A percentile compares a stretch with the other conserved stretches of the same genome.
Evolutionary conservation across 2,329 filamentous ascomycete genomes (phyloP).

Genomic region (Cordyceps cicadae): DNA sequence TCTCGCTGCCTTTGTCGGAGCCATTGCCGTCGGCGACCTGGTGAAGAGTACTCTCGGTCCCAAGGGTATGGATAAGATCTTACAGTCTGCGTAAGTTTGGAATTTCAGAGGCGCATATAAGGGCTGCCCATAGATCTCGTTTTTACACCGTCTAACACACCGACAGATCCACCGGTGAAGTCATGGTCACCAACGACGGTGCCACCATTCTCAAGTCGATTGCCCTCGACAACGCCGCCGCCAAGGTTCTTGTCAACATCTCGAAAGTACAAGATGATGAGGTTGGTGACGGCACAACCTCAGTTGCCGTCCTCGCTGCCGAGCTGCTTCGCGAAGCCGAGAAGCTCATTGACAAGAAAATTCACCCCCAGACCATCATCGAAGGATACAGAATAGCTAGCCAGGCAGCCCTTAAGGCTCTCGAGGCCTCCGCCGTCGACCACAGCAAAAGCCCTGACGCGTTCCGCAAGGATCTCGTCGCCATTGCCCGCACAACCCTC

Average conservation of each 20-base stretch:
- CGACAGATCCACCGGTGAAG: slow-evolving; percentile 80
- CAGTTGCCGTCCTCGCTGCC: slow-evolving; percentile 90
- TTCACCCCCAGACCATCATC: slow-evolving; percentile 98
- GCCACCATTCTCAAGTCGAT: slow-evolving; percentile 98
- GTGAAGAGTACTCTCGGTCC: slow-evolving; percentile 96
- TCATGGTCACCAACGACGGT: slow-evolving; percentile 98
- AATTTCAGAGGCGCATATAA: background rate
- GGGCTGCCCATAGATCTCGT: slow-evolving; percentile 10
- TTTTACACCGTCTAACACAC: slow-evolving; percentile 16
- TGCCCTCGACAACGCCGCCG: slow-evolving; percentile 94
- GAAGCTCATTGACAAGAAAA: slow-evolving; percentile 95
- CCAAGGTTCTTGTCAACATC: slow-evolving; percentile 97
- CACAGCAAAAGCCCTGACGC: slow-evolving; percentile 75
- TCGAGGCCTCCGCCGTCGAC: slow-evolving; percentile 79
- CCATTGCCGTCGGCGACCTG: slow-evolving; percentile 93
- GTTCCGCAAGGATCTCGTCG: slow-evolving; percentile 81
- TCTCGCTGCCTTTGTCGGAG: slow-evolving; percentile 95
- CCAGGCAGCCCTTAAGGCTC: slow-evolving; percentile 72
- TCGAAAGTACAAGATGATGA: slow-evolving; percentile 99
- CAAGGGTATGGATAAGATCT: slow-evolving; percentile 98
- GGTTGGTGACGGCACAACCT: slow-evolving; percentile 95
- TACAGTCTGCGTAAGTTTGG: slow-evolving; percentile 76
- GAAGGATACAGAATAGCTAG: slow-evolving; percentile 98
- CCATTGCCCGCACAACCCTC: slow-evolving; percentile 89
- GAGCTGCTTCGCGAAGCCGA: slow-evolving; percentile 94